phyloP scores from a whole-genome alignment of 805 yeast genomes.

The Zygoascus flipseniorum region DNA sequence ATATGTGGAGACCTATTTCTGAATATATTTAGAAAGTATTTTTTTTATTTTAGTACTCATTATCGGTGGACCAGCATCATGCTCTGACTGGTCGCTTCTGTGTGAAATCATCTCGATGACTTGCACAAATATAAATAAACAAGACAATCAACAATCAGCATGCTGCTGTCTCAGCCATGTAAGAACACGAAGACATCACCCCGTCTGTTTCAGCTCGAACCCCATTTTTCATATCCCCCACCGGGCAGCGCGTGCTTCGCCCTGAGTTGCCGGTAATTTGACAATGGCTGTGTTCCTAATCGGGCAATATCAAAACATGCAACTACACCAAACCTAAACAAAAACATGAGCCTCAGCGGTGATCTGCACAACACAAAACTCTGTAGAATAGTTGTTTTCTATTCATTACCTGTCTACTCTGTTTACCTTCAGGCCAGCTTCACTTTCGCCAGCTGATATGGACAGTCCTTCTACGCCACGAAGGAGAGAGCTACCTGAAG shows the following conservation, averaged over 20 bases:
- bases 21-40: too few species aligned
- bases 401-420: not conserved
- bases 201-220: not conserved
- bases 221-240: not conserved
- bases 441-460: not conserved
- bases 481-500: slow-evolving; percentile 14
- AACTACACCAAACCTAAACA: not conserved
- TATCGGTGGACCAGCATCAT: too few species aligned
- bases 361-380: not conserved
- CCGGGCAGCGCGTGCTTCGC: too few species aligned
- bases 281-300: not conserved
- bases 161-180: too few species aligned
- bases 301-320: not conserved
- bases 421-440: not conserved
- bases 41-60: too few species aligned
- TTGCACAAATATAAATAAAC: too few species aligned
- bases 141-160: too few species aligned
- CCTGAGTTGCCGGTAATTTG: not conserved
- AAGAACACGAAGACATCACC: too few species aligned
- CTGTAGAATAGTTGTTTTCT: not conserved
- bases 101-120: too few species aligned
- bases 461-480: slow-evolving; percentile 6
- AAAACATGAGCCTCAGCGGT: not conserved
- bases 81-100: too few species aligned
- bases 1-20: too few species aligned